Percentiles rank a stretch among this genome's conserved stretches.
phyloP scores from a whole-genome alignment of 1,284 basidiomycete genomes.

The Phellinidium pouzarii region DNA sequence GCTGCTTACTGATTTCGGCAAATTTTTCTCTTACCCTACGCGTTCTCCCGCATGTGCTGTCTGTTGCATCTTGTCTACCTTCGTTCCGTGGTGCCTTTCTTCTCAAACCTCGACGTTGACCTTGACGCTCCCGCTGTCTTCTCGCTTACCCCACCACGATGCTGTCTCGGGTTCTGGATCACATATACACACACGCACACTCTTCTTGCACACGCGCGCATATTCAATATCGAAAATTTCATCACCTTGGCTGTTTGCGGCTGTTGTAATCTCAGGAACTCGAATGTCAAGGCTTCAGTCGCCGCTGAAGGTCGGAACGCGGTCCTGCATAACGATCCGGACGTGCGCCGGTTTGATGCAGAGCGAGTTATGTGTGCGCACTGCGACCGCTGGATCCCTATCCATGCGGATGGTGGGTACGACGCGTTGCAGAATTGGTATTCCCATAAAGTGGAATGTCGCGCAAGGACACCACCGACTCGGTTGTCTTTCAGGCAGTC shows the following conservation, averaged over 20 bases:
- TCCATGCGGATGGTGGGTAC: neutral
- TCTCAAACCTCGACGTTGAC: neutral
- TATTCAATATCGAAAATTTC: neutral
- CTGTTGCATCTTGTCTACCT: neutral
- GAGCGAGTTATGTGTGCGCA: conserved; percentile 9
- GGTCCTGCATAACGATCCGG: neutral
- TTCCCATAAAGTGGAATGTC: conserved; percentile 2
- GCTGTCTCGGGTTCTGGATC: neutral
- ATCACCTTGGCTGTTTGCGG: neutral
- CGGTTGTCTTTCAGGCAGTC: conserved; percentile 6
- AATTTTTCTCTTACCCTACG: conserved; percentile 6
- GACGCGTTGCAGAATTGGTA: conserved; percentile 3
- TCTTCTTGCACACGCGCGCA: neutral
- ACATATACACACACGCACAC: conserved; percentile 1
- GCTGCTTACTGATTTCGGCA: conserved; percentile 11
- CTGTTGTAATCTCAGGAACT: neutral
- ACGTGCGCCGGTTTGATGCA: conserved; percentile 1
- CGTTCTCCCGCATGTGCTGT: neutral
- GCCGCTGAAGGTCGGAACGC: neutral
- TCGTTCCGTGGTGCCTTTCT: neutral
- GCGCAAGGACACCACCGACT: neutral
- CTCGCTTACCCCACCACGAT: neutral
- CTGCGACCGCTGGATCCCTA: conserved; percentile 7
- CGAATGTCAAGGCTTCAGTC: neutral
- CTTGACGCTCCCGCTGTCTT: no score